phyloP scores from a whole-genome alignment of 768 basidiomycete genomes.

The Mycena rebaudengoi region DNA sequence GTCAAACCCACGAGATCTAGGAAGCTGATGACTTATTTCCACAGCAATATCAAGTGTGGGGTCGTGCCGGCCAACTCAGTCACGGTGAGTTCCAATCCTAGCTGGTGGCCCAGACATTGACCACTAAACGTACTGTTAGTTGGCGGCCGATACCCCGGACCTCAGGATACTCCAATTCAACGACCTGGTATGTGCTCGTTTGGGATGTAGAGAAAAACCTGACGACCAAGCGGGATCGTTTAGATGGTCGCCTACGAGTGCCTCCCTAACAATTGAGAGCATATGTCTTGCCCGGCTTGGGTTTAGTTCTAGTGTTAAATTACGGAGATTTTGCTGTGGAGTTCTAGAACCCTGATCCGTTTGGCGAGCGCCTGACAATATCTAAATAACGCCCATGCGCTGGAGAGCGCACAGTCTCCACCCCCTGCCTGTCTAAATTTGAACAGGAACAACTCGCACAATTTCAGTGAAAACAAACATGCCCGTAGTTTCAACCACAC shows the following conservation, averaged over 20 bases:
- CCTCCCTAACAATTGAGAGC: background rate
- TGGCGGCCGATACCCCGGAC: background rate
- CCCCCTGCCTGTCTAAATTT: too few species aligned
- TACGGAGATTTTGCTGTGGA: background rate
- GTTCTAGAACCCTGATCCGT: background rate
- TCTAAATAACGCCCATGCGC: too few species aligned
- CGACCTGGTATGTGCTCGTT: too few species aligned
- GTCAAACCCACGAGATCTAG: background rate
- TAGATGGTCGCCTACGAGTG: background rate
- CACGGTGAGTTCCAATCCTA: background rate
- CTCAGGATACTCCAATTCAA: background rate
- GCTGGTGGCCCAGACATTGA: background rate
- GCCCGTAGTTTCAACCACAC: too few species aligned
- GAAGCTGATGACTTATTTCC: background rate
- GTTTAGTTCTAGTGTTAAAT: background rate
- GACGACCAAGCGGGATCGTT: background rate
- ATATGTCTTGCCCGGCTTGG: constrained; percentile 2
- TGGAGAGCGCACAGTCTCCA: too few species aligned
- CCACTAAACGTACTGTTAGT: background rate
- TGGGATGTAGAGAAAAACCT: background rate
- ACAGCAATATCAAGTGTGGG: background rate
- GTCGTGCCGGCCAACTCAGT: constrained; percentile 2
- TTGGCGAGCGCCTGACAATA: background rate
- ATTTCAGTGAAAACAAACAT: too few species aligned
- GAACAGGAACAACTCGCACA: too few species aligned